Percentiles rank a stretch among this genome's conserved stretches.
Evolutionary conservation across 192 early-diverging fungal genomes (phyloP).

Genomic region (Umbelopsis vinacea): DNA sequence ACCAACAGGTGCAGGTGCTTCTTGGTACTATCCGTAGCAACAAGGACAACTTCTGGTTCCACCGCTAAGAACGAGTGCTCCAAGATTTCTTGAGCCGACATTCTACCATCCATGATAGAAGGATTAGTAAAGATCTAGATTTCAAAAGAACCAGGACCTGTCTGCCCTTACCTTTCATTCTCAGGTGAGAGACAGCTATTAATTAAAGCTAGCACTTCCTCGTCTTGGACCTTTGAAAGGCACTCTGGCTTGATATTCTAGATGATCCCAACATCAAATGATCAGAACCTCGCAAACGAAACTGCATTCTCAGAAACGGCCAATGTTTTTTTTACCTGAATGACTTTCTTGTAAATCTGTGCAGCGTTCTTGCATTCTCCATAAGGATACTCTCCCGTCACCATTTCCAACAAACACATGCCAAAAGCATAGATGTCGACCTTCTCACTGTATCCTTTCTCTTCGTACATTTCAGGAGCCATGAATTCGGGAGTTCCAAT

Average conservation of each 20-base stretch:
- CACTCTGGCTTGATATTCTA: slow-evolving; percentile 74
- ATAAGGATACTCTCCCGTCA: slow-evolving; percentile 88
- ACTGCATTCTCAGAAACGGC: too few relatives aligned
- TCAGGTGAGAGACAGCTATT: slow-evolving; percentile 68
- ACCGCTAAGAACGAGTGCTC: slow-evolving; percentile 60
- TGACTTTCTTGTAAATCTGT: slow-evolving; percentile 83
- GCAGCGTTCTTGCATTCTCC: slow-evolving; percentile 83
- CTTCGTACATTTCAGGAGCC: slow-evolving; percentile 91
- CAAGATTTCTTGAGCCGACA: slow-evolving; percentile 57
- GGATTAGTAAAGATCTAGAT: neutral
- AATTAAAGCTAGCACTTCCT: slow-evolving; percentile 69
- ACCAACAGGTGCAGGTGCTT: slow-evolving; percentile 54
- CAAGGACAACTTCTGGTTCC: slow-evolving; percentile 49
- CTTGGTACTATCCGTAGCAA: slow-evolving; percentile 50
- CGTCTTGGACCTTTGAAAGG: slow-evolving; percentile 64
- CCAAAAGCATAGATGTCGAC: slow-evolving; percentile 93
- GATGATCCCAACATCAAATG: neutral
- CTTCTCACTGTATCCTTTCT: slow-evolving; percentile 80
- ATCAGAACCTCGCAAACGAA: too few relatives aligned
- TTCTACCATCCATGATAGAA: slow-evolving; percentile 26
- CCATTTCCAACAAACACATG: slow-evolving; percentile 75
- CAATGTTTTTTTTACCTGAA: too few relatives aligned
- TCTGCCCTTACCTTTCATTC: slow-evolving; percentile 41
- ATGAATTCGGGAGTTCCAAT: slow-evolving; percentile 87
- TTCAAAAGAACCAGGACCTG: neutral